Base-by-base conservation (phyloP, 306 rosid genomes). In the Cucumis melo region DNA sequence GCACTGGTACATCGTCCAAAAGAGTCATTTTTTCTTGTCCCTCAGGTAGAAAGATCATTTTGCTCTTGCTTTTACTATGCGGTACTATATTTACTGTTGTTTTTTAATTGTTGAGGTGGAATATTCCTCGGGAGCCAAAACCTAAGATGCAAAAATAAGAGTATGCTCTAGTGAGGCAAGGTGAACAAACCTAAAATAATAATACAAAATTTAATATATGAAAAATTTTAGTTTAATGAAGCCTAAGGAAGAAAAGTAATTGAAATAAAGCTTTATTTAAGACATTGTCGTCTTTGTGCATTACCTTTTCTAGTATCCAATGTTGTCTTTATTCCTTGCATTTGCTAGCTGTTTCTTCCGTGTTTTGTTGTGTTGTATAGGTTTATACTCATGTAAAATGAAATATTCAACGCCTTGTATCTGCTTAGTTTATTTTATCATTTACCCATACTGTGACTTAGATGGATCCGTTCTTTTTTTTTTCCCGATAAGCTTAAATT, bases 1-100 rank as follows among this genome's bases (percentile, higher is more conserved):
- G 92, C 97, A 78, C 92, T 92, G 74, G 91, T 92, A 83, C 98
- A 94, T 86, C 93, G 98, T 76, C 93, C 96, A 29, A 89, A 81
- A 0, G 98, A 94, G 85, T 90, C 93, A 0, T 90, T 87, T 84
- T 94, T 89, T 76, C 92, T 94, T 80, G 62, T 89, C 71, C 98
- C 96, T 29, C 85, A 84, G 95, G 98, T 94, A 64, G 16, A 55
- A 60, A 75, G 66, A 78, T 79, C 57, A 66, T 73, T 73, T 60
- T 46, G 8, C 65, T 57, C 64, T 17, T 70, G 36, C 77, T 38
- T 38, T 38, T 32, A 9, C 23, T 44, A 72, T 44, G 61, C 55
- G n/a, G 16, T 13, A 50, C 59, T 15, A 27, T 50, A 14, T 48
- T 24, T 48, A 67, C 39, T 2, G 42, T 8, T 71, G 23, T 72